A percentile compares a stretch with the other conserved stretches of the same genome.
Conservation (phyloP, 371 early-diverging fungal species). For the Actinomucor elegans region DNA sequence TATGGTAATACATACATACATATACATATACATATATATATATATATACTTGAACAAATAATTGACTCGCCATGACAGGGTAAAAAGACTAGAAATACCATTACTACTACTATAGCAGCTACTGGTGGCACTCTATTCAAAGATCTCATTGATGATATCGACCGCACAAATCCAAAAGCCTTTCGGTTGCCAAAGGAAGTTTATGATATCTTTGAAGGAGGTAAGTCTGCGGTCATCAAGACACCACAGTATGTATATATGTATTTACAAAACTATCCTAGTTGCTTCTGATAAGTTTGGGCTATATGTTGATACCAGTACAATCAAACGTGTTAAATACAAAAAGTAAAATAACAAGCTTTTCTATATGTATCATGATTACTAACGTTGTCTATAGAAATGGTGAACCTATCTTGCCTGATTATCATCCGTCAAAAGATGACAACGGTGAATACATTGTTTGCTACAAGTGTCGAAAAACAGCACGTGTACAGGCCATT, state of each 20-base stretch:
- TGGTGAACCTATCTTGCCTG: conserved; percentile 37
- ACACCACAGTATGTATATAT: no score
- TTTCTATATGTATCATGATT: not conserved
- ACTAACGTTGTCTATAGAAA: conserved; percentile 19
- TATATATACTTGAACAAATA: no score
- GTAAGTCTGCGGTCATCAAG: no score
- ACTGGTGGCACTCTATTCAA: conserved; percentile 45
- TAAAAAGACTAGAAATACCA: not conserved
- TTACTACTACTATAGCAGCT: conserved; percentile 1
- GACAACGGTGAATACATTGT: conserved; percentile 50
- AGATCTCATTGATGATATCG: conserved; percentile 37
- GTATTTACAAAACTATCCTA: no score
- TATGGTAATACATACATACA: conserved; percentile 15
- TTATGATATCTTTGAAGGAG: conserved; percentile 50
- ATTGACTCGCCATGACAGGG: not conserved
- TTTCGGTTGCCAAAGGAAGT: conserved; percentile 50
- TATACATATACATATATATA: not conserved
- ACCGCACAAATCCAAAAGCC: conserved; percentile 43
- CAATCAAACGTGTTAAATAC: conserved; percentile 36
- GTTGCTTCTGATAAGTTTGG: conserved; percentile 60
- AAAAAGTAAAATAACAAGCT: conserved; percentile 12
- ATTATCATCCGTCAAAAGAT: conserved; percentile 50
- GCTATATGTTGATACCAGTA: conserved; percentile 51
- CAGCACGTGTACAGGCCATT: conserved; percentile 51
- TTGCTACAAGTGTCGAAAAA: conserved; percentile 65